Percentiles rank a stretch among this genome's conserved stretches.
phyloP scores from a whole-genome alignment of 768 basidiomycete species.

The Kwoniella dejecticola region DNA sequence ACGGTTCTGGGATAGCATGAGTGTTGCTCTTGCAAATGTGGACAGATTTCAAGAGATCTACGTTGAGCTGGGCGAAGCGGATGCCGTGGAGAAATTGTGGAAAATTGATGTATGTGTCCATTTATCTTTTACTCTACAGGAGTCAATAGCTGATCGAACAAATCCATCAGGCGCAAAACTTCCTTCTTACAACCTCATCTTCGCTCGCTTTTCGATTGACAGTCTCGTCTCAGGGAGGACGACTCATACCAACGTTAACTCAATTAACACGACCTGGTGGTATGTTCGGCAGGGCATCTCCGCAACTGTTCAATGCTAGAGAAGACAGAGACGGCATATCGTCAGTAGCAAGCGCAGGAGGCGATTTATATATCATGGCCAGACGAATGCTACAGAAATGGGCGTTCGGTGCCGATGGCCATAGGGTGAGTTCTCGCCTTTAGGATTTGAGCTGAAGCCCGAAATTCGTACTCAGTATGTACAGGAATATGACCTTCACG shows the following conservation, averaged over 20 bases:
- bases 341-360: slow-evolving; percentile 32
- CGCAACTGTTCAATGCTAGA: slow-evolving; percentile 38
- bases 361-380: slow-evolving; percentile 28
- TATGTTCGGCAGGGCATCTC: slow-evolving; percentile 52
- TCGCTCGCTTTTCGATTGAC: slow-evolving; percentile 48
- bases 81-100: slow-evolving; percentile 39
- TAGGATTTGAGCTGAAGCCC: background rate
- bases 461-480: slow-evolving; percentile 24
- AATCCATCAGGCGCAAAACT: slow-evolving; percentile 34
- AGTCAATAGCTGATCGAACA: slow-evolving; percentile 3
- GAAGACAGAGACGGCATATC: slow-evolving; percentile 36
- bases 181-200: slow-evolving; percentile 48
- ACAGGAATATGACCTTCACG: slow-evolving; percentile 43
- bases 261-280: slow-evolving; percentile 44
- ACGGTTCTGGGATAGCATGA: slow-evolving; percentile 84
- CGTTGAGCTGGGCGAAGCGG: slow-evolving; percentile 46
- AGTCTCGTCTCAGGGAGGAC: slow-evolving; percentile 45
- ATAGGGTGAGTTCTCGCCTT: slow-evolving; percentile 23
- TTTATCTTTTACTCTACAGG: background rate
- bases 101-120: slow-evolving; percentile 32
- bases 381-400: slow-evolving; percentile 33
- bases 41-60: slow-evolving; percentile 47
- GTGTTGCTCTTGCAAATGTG: slow-evolving; percentile 52
- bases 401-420: slow-evolving; percentile 28
- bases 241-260: slow-evolving; percentile 35